These are phyloP conservation scores for Chrysopogon serrulatus DNA, from an alignment of 176 grass and related monocot species.

Conservation along the genomic window DNA sequence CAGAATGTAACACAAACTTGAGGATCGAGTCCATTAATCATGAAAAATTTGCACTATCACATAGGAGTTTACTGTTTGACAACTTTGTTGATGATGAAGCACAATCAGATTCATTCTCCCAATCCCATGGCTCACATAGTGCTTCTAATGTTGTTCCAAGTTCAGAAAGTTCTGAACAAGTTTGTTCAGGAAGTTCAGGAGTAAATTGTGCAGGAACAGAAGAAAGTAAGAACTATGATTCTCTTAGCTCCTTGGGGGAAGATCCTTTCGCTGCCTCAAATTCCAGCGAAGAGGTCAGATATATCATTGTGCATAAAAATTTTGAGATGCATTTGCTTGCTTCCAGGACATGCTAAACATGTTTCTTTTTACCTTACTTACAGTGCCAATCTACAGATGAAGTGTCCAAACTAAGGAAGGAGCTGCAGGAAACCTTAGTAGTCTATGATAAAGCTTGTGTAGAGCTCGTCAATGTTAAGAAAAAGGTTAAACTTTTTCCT, in stretches of 20 bases:
- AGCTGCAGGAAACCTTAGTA: conserved; percentile 49
- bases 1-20: conserved; percentile 28
- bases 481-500: conserved; percentile 27
- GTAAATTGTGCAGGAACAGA: conserved; percentile 13
- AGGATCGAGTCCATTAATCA: conserved; percentile 56
- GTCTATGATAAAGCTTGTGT: conserved; percentile 66
- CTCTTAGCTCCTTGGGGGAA: conserved; percentile 22
- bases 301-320: background rate
- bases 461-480: conserved; percentile 61
- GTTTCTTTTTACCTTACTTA: conserved; percentile 14
- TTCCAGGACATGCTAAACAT: conserved; percentile 8
- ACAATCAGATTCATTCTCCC: conserved; percentile 20
- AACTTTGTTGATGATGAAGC: conserved; percentile 11
- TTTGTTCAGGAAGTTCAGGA: conserved; percentile 11
- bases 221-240: conserved; percentile 18
- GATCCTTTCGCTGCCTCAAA: conserved; percentile 20
- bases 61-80: conserved; percentile 37
- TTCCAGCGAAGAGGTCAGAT: conserved; percentile 37
- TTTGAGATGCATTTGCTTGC: background rate
- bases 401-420: conserved; percentile 63
- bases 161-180: conserved; percentile 31
- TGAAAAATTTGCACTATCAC: conserved; percentile 38
- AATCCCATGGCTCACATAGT: conserved; percentile 1
- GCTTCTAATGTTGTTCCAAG: conserved; percentile 32
- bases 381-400: conserved; percentile 58